Evolutionary conservation across 2,329 filamentous ascomycete genomes (phyloP).

Genomic region (Trichoderma atrobrunneum): DNA sequence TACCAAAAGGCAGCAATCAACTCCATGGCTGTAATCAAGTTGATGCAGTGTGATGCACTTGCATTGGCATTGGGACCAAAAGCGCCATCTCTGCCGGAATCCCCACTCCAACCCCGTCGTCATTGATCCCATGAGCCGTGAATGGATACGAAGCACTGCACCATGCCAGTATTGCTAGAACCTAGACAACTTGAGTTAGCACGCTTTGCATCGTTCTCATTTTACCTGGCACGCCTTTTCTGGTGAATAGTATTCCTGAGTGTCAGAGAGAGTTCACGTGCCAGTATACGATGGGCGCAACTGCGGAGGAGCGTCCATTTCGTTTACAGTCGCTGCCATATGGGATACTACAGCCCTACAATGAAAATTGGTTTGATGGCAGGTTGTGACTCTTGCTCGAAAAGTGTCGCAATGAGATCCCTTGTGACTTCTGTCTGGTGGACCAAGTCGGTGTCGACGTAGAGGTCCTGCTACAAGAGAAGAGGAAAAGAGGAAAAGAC

Average conservation of each 20-base stretch:
- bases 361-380: background rate
- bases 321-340: background rate
- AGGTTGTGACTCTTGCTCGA: background rate
- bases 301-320: background rate
- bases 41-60: background rate
- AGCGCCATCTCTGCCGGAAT: background rate
- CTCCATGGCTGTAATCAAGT: background rate
- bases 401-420: background rate
- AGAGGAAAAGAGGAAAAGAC: background rate
- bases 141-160: background rate
- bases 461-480: background rate
- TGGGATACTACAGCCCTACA: background rate
- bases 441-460: background rate
- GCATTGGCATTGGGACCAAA: background rate
- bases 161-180: background rate
- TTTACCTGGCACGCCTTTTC: background rate
- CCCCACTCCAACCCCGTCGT: background rate
- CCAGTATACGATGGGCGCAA: background rate
- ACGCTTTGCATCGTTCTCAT: background rate
- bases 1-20: background rate
- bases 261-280: background rate
- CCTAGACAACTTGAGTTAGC: background rate
- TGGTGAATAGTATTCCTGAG: background rate
- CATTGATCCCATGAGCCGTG: conserved; percentile 1
- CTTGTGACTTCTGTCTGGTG: background rate